Conservation (phyloP, 306 rosid species). For the Urtica urens region DNA sequence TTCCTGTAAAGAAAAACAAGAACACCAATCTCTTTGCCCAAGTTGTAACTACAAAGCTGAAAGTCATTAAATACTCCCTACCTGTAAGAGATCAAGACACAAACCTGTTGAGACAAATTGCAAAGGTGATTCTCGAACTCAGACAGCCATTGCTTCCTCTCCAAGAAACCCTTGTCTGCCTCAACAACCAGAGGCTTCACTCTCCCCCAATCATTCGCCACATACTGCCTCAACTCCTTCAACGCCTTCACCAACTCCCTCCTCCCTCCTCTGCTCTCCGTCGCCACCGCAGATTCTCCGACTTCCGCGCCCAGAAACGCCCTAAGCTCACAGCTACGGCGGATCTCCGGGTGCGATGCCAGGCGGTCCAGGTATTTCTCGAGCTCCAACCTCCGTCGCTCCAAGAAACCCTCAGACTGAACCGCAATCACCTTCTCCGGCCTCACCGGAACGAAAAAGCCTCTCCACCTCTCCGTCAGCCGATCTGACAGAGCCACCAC, state of each 20-base stretch:
- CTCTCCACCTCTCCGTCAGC: conserved; percentile 25
- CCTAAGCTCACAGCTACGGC: conserved; percentile 28
- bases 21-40: not conserved
- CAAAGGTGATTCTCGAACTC: conserved; percentile 69
- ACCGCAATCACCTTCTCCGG: conserved; percentile 38
- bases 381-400: conserved; percentile 31
- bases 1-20: too few species aligned
- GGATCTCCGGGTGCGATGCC: conserved; percentile 29
- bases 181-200: conserved; percentile 66
- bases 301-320: conserved; percentile 23
- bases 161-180: conserved; percentile 76
- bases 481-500: conserved; percentile 39
- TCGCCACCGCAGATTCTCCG: conserved; percentile 1
- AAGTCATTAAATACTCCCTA: not conserved
- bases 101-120: conserved; percentile 75
- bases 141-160: conserved; percentile 51
- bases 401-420: conserved; percentile 33
- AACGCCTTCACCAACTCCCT: conserved; percentile 32
- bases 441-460: conserved; percentile 30
- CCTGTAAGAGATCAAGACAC: not conserved
- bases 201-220: conserved; percentile 75
- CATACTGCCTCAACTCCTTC: conserved; percentile 69
- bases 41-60: not conserved
- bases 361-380: conserved; percentile 31
- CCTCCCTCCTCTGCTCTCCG: conserved; percentile 21